A percentile compares a stretch with the other conserved stretches of the same genome.
Evolutionary conservation across 805 yeast species (phyloP).

Genomic region (Myxozyma neotropica): DNA sequence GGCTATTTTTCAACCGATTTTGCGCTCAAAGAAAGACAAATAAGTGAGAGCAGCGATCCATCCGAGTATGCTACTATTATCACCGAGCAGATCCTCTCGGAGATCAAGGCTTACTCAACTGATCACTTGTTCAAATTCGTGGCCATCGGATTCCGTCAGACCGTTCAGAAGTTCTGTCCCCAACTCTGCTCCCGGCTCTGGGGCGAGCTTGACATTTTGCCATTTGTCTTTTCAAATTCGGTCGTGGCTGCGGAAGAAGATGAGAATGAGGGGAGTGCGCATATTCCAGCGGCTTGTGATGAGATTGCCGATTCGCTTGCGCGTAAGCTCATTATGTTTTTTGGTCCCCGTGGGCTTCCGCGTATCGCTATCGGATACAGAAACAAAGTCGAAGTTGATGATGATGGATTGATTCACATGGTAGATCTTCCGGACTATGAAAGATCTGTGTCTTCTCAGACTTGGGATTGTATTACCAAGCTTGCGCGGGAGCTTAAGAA

Average conservation of each 20-base stretch:
- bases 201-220: slow-evolving; percentile 31
- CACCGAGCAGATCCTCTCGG: slow-evolving; percentile 15
- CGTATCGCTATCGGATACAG: slow-evolving; percentile 29
- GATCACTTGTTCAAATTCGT: slow-evolving; percentile 27
- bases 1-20: slow-evolving; percentile 33
- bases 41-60: not conserved
- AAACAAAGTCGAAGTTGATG: slow-evolving; percentile 31
- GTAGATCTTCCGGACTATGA: slow-evolving; percentile 23
- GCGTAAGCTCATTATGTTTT: slow-evolving; percentile 30
- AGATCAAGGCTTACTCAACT: slow-evolving; percentile 25
- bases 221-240: slow-evolving; percentile 24
- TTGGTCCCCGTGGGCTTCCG: slow-evolving; percentile 33
- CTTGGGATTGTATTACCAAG: slow-evolving; percentile 27
- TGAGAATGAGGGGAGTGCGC: not conserved
- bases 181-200: slow-evolving; percentile 26
- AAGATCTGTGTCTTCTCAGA: slow-evolving; percentile 18
- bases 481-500: slow-evolving; percentile 18
- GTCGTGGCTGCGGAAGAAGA: not conserved
- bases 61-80: slow-evolving; percentile 13
- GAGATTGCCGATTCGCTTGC: slow-evolving; percentile 34
- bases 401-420: slow-evolving; percentile 28
- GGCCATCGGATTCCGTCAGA: slow-evolving; percentile 21
- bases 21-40: slow-evolving; percentile 13
- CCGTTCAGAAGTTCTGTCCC: slow-evolving; percentile 23
- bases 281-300: slow-evolving; percentile 20